Evolutionary conservation across 2,329 filamentous ascomycete genomes (phyloP).

Genomic region (Xenoacremonium recifei): DNA sequence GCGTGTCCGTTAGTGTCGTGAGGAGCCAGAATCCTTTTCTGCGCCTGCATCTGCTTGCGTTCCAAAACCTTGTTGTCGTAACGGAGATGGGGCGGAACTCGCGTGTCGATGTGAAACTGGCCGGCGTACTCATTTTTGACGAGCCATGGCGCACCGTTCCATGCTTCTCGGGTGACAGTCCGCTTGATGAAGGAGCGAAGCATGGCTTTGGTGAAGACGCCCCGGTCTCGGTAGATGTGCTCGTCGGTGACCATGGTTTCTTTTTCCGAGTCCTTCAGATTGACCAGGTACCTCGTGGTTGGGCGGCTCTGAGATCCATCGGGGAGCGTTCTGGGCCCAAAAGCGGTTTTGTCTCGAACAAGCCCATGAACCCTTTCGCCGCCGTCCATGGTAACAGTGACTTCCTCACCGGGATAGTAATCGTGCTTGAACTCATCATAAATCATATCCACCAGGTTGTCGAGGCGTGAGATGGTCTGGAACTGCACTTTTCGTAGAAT

Average conservation of each 20-base stretch:
- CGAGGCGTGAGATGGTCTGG: constrained; percentile 83
- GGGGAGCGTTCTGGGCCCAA: constrained; percentile 56
- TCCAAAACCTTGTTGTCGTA: constrained; percentile 78
- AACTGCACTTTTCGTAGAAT: constrained; percentile 91
- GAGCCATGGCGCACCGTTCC: constrained; percentile 95
- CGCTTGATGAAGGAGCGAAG: constrained; percentile 93
- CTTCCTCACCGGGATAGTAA: constrained; percentile 85
- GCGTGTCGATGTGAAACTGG: constrained; percentile 82
- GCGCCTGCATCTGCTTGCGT: constrained; percentile 68
- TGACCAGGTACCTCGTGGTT: constrained; percentile 78
- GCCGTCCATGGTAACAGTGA: constrained; percentile 68
- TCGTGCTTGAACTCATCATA: constrained; percentile 82
- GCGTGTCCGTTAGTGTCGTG: constrained; percentile 43
- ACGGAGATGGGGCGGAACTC: constrained; percentile 77
- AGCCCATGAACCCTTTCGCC: constrained; percentile 70
- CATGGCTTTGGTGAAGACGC: constrained; percentile 92
- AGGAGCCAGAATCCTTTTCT: constrained; percentile 55
- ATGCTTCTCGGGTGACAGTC: constrained; percentile 86
- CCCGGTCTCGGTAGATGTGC: constrained; percentile 82
- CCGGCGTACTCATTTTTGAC: constrained; percentile 85
- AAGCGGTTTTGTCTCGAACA: constrained; percentile 82
- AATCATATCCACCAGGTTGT: constrained; percentile 69
- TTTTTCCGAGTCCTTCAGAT: constrained; percentile 65
- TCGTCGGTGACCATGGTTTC: constrained; percentile 79
- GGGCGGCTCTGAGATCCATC: constrained; percentile 71